These are phyloP conservation scores for Borovskyia barvae DNA, from an alignment of 208 protist genomes.

Conservation along the genomic window DNA sequence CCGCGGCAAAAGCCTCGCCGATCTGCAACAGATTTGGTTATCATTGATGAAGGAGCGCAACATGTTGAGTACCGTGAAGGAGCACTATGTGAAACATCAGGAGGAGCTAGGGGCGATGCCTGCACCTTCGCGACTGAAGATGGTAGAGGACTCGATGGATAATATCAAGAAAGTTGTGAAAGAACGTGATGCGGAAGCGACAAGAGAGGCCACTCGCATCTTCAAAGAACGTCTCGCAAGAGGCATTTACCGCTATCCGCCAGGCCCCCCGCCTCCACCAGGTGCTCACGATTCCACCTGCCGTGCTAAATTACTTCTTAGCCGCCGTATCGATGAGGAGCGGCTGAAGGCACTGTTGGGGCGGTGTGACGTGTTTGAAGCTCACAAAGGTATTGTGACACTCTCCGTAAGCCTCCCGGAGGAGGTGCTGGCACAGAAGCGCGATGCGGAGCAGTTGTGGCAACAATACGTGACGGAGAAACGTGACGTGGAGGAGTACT, in stretches of 20 bases:
- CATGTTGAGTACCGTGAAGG: conserved; percentile 81
- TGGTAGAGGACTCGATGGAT: conserved; percentile 82
- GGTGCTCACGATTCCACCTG: conserved; percentile 53
- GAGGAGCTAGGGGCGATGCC: conserved; percentile 91
- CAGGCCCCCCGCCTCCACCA: conserved; percentile 76
- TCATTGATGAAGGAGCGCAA: conserved; percentile 90
- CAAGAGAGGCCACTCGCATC: conserved; percentile 48
- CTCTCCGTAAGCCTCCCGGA: conserved; percentile 64
- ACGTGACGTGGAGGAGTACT: conserved; percentile 78
- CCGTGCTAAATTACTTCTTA: conserved; percentile 70
- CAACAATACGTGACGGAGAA: conserved; percentile 64
- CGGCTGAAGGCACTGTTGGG: conserved; percentile 78
- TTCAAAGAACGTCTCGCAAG: conserved; percentile 71
- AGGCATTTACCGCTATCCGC: conserved; percentile 82
- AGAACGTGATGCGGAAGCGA: conserved; percentile 82
- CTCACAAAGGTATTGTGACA: conserved; percentile 80
- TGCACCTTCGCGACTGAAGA: conserved; percentile 79
- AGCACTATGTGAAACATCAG: conserved; percentile 88
- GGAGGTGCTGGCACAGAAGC: conserved; percentile 62
- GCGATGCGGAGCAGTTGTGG: conserved; percentile 81
- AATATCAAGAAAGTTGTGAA: conserved; percentile 78
- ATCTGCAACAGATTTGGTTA: conserved; percentile 93
- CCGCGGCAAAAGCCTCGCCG: conserved; percentile 84
- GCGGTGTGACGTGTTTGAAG: conserved; percentile 76
- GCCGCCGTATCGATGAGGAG: conserved; percentile 53